phyloP scores from a whole-genome alignment of 495 filamentous ascomycete genomes.

The Annulohypoxylon bovei region DNA sequence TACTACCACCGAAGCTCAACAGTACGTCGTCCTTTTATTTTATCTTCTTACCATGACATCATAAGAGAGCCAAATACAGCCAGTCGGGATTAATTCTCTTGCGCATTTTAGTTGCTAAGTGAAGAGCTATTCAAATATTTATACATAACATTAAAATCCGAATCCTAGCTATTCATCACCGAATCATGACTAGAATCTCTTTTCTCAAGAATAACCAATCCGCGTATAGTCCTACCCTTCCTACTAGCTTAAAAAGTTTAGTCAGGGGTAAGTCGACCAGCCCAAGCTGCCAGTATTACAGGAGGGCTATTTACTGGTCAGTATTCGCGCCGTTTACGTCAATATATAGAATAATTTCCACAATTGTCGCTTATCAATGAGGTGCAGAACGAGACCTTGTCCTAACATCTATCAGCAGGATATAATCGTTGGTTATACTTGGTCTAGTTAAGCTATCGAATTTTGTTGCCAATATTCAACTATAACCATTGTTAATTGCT shows the following conservation, averaged over 20 bases:
- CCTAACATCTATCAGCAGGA: conserved; percentile 7
- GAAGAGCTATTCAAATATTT: too few species aligned
- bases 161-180: too few species aligned
- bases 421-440: conserved; percentile 6
- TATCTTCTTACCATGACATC: too few species aligned
- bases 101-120: too few species aligned
- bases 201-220: conserved; percentile 1
- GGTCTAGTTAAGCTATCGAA: conserved; percentile 24
- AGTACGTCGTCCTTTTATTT: too few species aligned
- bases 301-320: background rate
- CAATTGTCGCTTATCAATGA: conserved; percentile 13
- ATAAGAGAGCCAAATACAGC: too few species aligned
- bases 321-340: conserved; percentile 5
- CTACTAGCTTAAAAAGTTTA: conserved; percentile 20
- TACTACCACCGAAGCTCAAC: background rate
- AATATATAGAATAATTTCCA: background rate
- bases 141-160: too few species aligned
- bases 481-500: too few species aligned
- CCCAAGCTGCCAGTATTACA: conserved; percentile 2
- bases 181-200: background rate
- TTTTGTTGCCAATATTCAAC: background rate
- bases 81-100: too few species aligned
- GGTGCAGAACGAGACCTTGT: background rate
- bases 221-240: background rate
- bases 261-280: conserved; percentile 24